Evolutionary conservation across 306 rosid species (phyloP).

Genomic region (Prunus salicina): DNA sequence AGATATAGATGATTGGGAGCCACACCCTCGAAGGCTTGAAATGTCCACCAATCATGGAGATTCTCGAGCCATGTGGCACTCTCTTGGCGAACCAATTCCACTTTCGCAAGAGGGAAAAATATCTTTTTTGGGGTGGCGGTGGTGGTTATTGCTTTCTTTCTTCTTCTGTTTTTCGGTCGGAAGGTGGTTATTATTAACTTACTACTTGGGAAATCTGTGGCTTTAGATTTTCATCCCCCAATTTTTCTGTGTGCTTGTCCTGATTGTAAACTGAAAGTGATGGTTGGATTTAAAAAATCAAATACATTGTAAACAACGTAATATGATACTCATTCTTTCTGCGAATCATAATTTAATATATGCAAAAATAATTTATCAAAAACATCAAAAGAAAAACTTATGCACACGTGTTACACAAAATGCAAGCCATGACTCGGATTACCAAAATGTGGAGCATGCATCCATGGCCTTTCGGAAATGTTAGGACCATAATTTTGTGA

Average conservation of each 20-base stretch:
- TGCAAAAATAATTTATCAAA: too few relatives aligned
- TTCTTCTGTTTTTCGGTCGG: too few relatives aligned
- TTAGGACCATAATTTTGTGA: too few relatives aligned
- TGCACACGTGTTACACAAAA: too few relatives aligned
- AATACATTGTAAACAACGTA: too few relatives aligned
- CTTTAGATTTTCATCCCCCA: not conserved
- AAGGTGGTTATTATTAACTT: too few relatives aligned
- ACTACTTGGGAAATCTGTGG: not conserved
- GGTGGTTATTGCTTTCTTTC: too few relatives aligned
- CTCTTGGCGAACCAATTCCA: not conserved
- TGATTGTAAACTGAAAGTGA: not conserved
- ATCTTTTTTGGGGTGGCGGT: too few relatives aligned
- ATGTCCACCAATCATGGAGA: slow-evolving; percentile 29
- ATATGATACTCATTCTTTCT: fast-evolving
- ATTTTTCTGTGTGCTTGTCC: not conserved
- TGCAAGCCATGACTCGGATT: not conserved
- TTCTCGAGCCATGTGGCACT: slow-evolving; percentile 31
- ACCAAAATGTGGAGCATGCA: not conserved
- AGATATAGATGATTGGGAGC: slow-evolving; percentile 6
- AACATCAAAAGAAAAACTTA: fast-evolving
- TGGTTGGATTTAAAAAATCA: not conserved
- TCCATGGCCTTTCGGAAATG: not conserved
- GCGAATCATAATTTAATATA: fast-evolving
- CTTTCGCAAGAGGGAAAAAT: too few relatives aligned
- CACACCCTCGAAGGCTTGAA: not conserved